Evolutionary conservation across 306 rosid species (phyloP), one percentile per base, ranked within the genome.

Genomic region (Rosa rugosa): DNA sequence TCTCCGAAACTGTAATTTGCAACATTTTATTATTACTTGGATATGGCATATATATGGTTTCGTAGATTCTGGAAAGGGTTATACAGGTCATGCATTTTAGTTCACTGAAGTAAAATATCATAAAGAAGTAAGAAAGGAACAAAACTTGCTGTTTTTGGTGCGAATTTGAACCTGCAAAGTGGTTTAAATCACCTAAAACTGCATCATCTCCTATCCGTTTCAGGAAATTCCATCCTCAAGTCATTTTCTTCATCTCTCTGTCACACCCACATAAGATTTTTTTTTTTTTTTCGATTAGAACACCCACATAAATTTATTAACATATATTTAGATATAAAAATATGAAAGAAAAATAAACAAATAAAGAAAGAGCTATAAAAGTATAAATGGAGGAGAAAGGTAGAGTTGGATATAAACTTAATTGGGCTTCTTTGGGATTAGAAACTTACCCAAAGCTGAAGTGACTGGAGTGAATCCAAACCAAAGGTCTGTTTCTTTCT

Each of bases 361-460:
- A 89, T 83, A 80, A 72, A 88, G 85, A 70, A 93, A 88, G 85
- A 86, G 79, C 68, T 83, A 93, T 84, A n/a, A n/a, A n/a, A n/a
- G n/a, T n/a, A n/a, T n/a, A 88, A 83, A 87, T 87, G 82, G 71
- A 72, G 81, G 75, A 76, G 74, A 79, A 77, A 83, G 81, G 83
- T 80, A 76, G 79, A 80, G 80, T 54, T 78, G 75, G 72, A 60
- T 82, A 69, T 62, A 79, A 44, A 73, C 53, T 86, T n/a, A n/a
- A n/a, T n/a, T 84, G 71, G 81, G 80, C 84, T 88, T 89, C 86
- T 87, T 89, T 89, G 88, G 90, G 89, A 84, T 85, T 86, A 49
- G 83, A 72, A 89, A 83, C 79, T 88, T 84, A 83, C 91, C 87
- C 75, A 86, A 88, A 90, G 87, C 89, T 90, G 84, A 87, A 80